A percentile compares a stretch with the other conserved stretches of the same genome.
These are phyloP conservation scores for Perkinsus olseni DNA, from an alignment of 169 alveolate genomes.

Conservation along the genomic window DNA sequence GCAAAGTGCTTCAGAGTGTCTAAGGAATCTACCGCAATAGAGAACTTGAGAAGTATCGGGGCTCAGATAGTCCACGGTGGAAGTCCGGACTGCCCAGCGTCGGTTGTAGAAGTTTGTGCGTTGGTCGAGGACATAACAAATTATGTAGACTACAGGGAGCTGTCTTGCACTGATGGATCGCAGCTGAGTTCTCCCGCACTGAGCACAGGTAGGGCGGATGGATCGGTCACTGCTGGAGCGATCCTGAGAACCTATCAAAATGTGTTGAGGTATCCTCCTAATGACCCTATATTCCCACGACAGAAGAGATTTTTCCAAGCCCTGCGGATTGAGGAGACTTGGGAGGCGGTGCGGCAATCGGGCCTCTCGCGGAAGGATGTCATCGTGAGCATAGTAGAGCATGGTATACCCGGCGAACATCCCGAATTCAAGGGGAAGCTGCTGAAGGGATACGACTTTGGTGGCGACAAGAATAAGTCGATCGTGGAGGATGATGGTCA, in stretches of 20 bases:
- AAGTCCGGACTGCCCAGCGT: too few relatives aligned
- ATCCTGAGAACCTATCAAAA: not conserved
- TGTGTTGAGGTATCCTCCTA: not conserved
- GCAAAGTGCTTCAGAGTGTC: too few relatives aligned
- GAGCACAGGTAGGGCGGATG: too few relatives aligned
- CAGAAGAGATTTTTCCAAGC: not conserved
- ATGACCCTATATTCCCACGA: not conserved
- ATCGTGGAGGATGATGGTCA: not conserved
- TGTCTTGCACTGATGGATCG: too few relatives aligned
- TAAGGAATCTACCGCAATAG: too few relatives aligned
- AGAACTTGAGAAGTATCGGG: too few relatives aligned
- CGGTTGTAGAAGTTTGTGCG: too few relatives aligned
- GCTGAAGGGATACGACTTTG: not conserved
- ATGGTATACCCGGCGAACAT: not conserved
- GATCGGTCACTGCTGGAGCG: too few relatives aligned
- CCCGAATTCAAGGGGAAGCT: not conserved
- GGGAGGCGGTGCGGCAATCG: not conserved
- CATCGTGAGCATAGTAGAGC: not conserved
- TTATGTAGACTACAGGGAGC: too few relatives aligned
- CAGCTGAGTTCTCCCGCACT: too few relatives aligned
- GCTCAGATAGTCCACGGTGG: too few relatives aligned
- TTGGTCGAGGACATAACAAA: too few relatives aligned
- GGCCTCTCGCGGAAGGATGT: not conserved
- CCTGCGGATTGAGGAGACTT: not conserved
- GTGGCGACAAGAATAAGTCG: not conserved